A percentile compares a stretch with the other conserved stretches of the same genome.
These are phyloP conservation scores for Tolypocladium nubicola DNA, from an alignment of 2,329 filamentous ascomycete species.

Conservation along the genomic window DNA sequence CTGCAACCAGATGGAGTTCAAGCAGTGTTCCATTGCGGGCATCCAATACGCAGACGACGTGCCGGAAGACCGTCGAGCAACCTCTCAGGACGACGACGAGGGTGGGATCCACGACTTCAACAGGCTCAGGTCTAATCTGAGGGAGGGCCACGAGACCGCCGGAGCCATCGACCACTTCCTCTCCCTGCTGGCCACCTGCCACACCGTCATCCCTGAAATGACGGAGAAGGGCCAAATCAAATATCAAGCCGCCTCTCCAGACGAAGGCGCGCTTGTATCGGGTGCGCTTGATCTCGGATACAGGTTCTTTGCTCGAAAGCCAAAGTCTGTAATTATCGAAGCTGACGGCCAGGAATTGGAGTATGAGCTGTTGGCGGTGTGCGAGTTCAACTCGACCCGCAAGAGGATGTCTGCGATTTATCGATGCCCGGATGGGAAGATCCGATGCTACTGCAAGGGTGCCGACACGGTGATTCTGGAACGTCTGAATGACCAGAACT, in stretches of 20 bases:
- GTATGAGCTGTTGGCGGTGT: constrained; percentile 91
- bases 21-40: constrained; percentile 84
- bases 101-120: constrained; percentile 80
- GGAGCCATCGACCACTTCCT: constrained; percentile 68
- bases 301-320: constrained; percentile 82
- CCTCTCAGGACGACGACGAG: constrained; percentile 71
- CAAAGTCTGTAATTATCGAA: constrained; percentile 74
- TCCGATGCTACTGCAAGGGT: constrained; percentile 89
- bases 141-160: constrained; percentile 38
- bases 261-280: constrained; percentile 93
- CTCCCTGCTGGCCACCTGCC: constrained; percentile 76
- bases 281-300: constrained; percentile 81
- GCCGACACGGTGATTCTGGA: constrained; percentile 97
- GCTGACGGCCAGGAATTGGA: constrained; percentile 62
- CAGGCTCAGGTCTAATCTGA: constrained; percentile 58
- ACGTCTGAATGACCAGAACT: constrained; percentile 72
- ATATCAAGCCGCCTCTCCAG: constrained; percentile 94
- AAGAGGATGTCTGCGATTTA: constrained; percentile 98
- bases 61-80: constrained; percentile 78
- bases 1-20: constrained; percentile 99
- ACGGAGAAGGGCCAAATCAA: constrained; percentile 78
- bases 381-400: constrained; percentile 88
- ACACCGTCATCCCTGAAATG: constrained; percentile 92
- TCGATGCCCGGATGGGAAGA: constrained; percentile 89
- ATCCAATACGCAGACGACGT: constrained; percentile 91